Evolutionary conservation across 1,284 basidiomycete species (phyloP).

Genomic region (Laetiporus sulphureus): DNA sequence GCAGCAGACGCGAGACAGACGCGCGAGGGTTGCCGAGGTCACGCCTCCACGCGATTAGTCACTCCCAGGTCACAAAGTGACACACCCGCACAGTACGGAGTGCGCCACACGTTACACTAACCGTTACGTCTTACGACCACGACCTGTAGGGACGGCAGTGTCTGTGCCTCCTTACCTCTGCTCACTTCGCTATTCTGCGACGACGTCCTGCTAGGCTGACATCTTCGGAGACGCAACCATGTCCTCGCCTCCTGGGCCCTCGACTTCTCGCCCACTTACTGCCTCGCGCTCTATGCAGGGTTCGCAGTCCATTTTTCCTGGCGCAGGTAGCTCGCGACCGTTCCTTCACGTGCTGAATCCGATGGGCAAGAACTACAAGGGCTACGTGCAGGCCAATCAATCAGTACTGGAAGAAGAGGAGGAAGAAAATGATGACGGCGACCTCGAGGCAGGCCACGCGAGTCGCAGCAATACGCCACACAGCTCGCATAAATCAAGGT

Average conservation of each 20-base stretch:
- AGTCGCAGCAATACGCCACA: constrained; percentile 22
- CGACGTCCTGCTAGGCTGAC: not conserved
- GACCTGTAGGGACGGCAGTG: not conserved
- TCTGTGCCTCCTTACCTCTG: constrained; percentile 3
- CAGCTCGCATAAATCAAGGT: constrained; percentile 28
- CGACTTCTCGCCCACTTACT: constrained; percentile 8
- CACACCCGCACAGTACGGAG: no score
- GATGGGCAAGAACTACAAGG: constrained; percentile 61
- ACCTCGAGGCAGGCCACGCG: constrained; percentile 44
- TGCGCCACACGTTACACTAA: no score
- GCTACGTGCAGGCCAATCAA: constrained; percentile 64
- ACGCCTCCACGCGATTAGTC: no score
- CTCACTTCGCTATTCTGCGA: not conserved
- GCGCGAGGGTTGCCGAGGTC: no score
- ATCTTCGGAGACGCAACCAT: not conserved
- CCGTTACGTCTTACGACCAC: constrained; percentile 6
- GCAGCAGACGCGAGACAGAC: no score
- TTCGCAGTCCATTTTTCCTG: constrained; percentile 40
- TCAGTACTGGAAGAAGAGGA: constrained; percentile 60
- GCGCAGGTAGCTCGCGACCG: constrained; percentile 51
- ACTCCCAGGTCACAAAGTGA: no score
- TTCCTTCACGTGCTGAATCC: constrained; percentile 82
- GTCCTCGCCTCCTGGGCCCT: constrained; percentile 5
- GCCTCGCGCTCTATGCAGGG: constrained; percentile 24
- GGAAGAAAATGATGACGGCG: constrained; percentile 35